These are phyloP conservation scores for Thinopyrum elongatum DNA, from an alignment of 176 grass and related monocot species.

Conservation along the genomic window DNA sequence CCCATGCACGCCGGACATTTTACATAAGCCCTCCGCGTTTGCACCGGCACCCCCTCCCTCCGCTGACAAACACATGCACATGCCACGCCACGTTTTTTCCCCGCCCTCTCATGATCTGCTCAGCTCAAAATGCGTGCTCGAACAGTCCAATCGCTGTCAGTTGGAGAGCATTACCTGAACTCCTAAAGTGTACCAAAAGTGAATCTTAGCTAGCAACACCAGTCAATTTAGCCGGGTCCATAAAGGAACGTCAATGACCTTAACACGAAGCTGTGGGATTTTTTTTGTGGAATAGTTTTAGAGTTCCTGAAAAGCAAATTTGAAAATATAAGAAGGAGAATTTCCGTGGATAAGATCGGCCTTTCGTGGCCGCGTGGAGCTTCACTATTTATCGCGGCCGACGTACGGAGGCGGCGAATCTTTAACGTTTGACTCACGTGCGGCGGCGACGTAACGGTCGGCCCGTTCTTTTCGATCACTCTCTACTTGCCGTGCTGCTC, in stretches of 20 bases:
- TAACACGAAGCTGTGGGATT: not conserved
- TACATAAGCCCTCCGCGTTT: constrained; percentile 13
- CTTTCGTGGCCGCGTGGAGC: constrained; percentile 22
- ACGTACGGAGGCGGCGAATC: constrained; percentile 4
- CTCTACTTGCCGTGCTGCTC: not conserved
- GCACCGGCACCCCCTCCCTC: not conserved
- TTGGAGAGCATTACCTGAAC: not conserved
- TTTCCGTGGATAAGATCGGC: constrained; percentile 29
- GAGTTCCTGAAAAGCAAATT: not conserved
- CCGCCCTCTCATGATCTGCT: not conserved
- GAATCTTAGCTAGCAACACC: not conserved
- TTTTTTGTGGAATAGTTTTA: not conserved
- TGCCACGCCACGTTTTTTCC: not conserved
- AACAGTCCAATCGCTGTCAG: not conserved
- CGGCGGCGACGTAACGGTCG: not conserved
- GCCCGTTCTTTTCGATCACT: not conserved
- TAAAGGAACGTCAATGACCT: not conserved
- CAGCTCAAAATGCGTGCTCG: not conserved
- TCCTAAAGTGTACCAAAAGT: not conserved
- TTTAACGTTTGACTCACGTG: constrained; percentile 29
- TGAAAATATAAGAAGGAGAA: no score
- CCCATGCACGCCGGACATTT: constrained; percentile 7
- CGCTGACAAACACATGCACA: not conserved
- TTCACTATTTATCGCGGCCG: constrained; percentile 18
- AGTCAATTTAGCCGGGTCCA: not conserved